These are phyloP conservation scores for Colletotrichum cereale DNA, from an alignment of 2,329 filamentous ascomycete genomes.

Conservation along the genomic window DNA sequence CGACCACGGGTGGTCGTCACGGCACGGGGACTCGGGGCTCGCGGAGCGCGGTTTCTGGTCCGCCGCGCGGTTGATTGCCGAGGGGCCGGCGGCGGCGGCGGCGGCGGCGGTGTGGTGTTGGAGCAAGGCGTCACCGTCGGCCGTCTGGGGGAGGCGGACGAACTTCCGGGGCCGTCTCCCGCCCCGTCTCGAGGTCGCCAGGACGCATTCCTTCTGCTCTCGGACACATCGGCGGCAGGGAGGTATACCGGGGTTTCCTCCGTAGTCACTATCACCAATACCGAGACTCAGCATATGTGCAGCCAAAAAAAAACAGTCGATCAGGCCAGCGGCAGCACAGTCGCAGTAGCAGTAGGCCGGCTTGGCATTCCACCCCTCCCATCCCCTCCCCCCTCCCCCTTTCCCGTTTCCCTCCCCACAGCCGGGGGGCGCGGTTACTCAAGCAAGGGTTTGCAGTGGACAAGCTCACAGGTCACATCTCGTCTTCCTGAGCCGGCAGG, in stretches of 20 bases:
- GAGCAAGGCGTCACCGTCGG: constrained; percentile 14
- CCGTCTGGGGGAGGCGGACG: constrained; percentile 12
- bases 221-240: constrained; percentile 55
- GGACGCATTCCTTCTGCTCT: constrained; percentile 53
- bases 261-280: constrained; percentile 46
- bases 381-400: too few species aligned
- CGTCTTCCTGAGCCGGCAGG: constrained; percentile 49
- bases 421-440: constrained; percentile 12
- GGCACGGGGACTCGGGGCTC: constrained; percentile 5
- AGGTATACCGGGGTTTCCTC: constrained; percentile 50
- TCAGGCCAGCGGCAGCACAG: too few species aligned
- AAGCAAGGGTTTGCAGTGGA: constrained; percentile 17
- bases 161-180: constrained; percentile 49
- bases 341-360: background rate
- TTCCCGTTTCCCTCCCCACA: background rate
- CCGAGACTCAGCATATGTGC: constrained; percentile 15
- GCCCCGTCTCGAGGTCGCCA: constrained; percentile 56
- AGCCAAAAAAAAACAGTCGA: background rate
- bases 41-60: background rate
- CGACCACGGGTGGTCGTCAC: constrained; percentile 40
- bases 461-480: constrained; percentile 49
- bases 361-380: too few species aligned
- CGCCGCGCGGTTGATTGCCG: constrained; percentile 2
- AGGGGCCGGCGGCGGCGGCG: background rate
- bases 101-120: background rate